These are phyloP conservation scores for Silybum marianum DNA, from an alignment of 129 eudicot genomes.

Conservation along the genomic window DNA sequence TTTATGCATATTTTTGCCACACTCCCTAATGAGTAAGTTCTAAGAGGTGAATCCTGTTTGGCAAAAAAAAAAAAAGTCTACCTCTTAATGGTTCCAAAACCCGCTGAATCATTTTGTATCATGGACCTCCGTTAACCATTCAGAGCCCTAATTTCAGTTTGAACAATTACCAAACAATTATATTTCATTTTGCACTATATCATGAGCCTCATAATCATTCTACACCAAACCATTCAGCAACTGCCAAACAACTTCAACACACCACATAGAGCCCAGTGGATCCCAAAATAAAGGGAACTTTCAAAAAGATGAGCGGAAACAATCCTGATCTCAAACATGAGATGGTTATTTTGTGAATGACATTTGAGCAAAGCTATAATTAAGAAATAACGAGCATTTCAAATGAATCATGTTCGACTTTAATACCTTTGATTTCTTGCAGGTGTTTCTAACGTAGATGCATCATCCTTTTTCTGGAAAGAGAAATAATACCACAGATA, in stretches of 20 bases:
- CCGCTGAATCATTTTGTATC: no score
- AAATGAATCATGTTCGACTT: neutral
- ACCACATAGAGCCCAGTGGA: neutral
- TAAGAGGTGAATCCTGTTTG: no score
- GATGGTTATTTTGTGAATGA: neutral
- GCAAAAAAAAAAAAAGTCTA: no score
- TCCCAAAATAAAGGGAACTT: neutral
- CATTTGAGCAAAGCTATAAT: neutral
- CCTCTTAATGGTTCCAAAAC: no score
- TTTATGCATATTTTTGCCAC: neutral
- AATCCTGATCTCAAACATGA: neutral
- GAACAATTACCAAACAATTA: no score
- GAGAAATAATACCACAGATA: neutral
- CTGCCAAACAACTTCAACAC: neutral
- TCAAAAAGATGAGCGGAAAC: neutral
- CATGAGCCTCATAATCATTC: no score
- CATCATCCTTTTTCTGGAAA: conserved; percentile 66
- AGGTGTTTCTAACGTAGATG: conserved; percentile 34
- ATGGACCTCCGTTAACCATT: no score
- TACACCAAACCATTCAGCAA: no score
- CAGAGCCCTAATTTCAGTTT: no score
- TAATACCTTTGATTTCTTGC: conserved; percentile 55
- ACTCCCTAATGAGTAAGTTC: neutral
- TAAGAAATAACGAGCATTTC: neutral
- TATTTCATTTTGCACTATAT: no score